These are phyloP conservation scores for Vitis hybrid DNA, from an alignment of 177 flowering plant genomes.

Conservation along the genomic window DNA sequence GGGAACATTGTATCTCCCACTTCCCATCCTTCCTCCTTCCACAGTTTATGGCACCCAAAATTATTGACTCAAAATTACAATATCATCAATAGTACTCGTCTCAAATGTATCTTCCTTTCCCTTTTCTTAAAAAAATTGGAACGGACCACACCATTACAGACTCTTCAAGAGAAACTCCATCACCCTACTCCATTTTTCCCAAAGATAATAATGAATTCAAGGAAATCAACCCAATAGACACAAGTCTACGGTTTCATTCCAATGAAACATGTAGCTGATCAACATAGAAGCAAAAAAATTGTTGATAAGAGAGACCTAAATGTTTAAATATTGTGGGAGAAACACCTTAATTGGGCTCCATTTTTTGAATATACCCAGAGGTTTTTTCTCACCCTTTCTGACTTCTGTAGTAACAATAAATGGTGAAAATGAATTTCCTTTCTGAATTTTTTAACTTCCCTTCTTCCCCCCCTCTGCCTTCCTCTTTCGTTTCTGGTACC, in stretches of 20 bases:
- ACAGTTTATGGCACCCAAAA: neutral
- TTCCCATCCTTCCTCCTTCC: neutral
- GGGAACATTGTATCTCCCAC: constrained; percentile 10
- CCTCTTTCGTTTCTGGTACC: constrained; percentile 16
- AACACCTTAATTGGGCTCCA: constrained; percentile 23
- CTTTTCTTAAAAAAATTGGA: constrained; percentile 8
- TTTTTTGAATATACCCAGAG: constrained; percentile 23
- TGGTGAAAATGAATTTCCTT: constrained; percentile 32
- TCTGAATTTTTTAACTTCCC: neutral
- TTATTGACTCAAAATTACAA: constrained; percentile 13
- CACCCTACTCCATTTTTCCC: constrained; percentile 4
- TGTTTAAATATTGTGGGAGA: constrained; percentile 21
- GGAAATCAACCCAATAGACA: constrained; percentile 3
- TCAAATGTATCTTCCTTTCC: neutral
- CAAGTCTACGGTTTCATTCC: constrained; percentile 12
- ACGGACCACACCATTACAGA: constrained; percentile 8
- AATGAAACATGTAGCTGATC: constrained; percentile 14
- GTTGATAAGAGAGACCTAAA: constrained; percentile 18
- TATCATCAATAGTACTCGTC: neutral
- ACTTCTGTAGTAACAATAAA: constrained; percentile 36
- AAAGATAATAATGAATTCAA: constrained; percentile 17
- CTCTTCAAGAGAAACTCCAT: constrained; percentile 8
- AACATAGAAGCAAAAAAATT: constrained; percentile 7
- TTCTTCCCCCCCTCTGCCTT: constrained; percentile 7
- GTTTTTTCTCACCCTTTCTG: constrained; percentile 15